These are phyloP conservation scores for Clarireedia sp. DNA, from an alignment of 2,329 filamentous ascomycete genomes.

Conservation along the genomic window DNA sequence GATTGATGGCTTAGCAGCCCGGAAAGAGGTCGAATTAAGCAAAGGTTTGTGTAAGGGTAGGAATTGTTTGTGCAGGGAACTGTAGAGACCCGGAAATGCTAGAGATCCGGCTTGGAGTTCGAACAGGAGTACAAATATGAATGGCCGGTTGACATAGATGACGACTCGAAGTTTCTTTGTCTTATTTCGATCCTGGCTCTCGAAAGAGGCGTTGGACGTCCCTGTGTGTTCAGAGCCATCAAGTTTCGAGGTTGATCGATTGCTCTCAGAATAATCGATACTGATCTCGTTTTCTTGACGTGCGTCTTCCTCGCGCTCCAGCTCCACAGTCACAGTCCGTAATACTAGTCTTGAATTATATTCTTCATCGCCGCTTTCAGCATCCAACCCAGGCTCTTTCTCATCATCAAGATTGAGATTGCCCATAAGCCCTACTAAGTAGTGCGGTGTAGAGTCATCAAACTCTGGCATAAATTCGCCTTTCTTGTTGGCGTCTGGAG, in stretches of 20 bases:
- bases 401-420: slow-evolving; percentile 44
- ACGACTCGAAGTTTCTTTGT: slow-evolving; percentile 56
- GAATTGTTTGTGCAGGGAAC: slow-evolving; percentile 53
- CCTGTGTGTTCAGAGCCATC: slow-evolving; percentile 21
- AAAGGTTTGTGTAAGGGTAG: slow-evolving; percentile 50
- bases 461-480: not conserved
- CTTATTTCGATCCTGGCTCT: slow-evolving; percentile 46
- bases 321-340: slow-evolving; percentile 60
- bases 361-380: slow-evolving; percentile 6
- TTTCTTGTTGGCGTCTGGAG: not conserved
- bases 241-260: slow-evolving; percentile 8
- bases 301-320: slow-evolving; percentile 37
- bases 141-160: slow-evolving; percentile 66
- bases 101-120: slow-evolving; percentile 50
- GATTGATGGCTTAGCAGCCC: slow-evolving; percentile 41
- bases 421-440: slow-evolving; percentile 61
- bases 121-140: slow-evolving; percentile 73
- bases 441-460: slow-evolving; percentile 39
- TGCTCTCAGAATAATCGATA: slow-evolving; percentile 33
- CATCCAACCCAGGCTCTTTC: not conserved
- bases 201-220: slow-evolving; percentile 27
- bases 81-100: slow-evolving; percentile 48
- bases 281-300: slow-evolving; percentile 39
- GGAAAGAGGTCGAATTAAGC: slow-evolving; percentile 47
- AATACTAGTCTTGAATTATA: slow-evolving; percentile 50